Conservation (phyloP, 164 flowering plant species). For the Paratinospora sagittata region DNA sequence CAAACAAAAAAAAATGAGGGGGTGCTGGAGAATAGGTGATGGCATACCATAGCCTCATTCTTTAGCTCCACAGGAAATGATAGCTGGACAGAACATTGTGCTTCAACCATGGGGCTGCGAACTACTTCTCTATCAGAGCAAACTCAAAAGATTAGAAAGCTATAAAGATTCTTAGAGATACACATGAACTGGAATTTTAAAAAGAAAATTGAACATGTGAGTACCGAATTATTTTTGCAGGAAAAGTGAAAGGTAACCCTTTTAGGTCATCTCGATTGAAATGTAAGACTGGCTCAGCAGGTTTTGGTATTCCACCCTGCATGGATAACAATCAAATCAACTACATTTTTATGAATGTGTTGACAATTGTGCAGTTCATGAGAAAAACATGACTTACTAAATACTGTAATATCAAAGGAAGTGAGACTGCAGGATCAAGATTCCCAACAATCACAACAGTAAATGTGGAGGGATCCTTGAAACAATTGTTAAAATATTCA, state of each 20-base stretch:
- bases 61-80: conserved; percentile 88
- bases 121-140: conserved; percentile 70
- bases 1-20: background rate
- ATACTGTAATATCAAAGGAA: conserved; percentile 76
- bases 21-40: background rate
- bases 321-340: conserved; percentile 19
- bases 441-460: conserved; percentile 90
- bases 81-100: conserved; percentile 88
- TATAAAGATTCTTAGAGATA: background rate
- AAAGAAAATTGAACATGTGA: background rate
- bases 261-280: conserved; percentile 80
- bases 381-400: conserved; percentile 43
- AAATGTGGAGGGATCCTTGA: conserved; percentile 89
- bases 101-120: conserved; percentile 93
- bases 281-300: conserved; percentile 52
- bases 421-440: conserved; percentile 59
- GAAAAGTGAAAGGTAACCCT: conserved; percentile 85
- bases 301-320: conserved; percentile 93
- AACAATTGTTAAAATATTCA: conserved; percentile 80
- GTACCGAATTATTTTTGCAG: conserved; percentile 58
- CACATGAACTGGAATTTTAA: background rate
- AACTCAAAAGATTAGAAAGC: background rate
- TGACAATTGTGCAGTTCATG: background rate
- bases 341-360: background rate
- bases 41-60: conserved; percentile 66